A percentile compares a stretch with the other conserved stretches of the same genome.
Evolutionary conservation across 192 early-diverging fungal genomes (phyloP).

Genomic region (Phlyctochytrium arcticum): DNA sequence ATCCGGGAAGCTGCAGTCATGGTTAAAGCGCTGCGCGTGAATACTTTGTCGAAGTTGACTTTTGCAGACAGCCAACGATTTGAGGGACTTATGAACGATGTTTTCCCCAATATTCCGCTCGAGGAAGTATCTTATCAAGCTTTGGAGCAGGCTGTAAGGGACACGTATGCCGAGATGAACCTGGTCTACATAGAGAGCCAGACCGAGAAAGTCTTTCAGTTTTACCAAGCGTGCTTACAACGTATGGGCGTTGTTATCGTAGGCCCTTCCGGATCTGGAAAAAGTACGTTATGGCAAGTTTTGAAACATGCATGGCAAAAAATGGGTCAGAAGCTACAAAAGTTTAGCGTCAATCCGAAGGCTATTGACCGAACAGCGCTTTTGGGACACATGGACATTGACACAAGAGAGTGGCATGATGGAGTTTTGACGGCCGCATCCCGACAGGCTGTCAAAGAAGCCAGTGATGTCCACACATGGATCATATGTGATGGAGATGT

Average conservation of each 20-base stretch:
- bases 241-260: constrained; percentile 62
- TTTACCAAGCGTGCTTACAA: constrained; percentile 54
- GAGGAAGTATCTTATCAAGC: constrained; percentile 50
- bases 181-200: constrained; percentile 46
- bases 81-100: constrained; percentile 48
- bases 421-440: constrained; percentile 53
- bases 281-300: constrained; percentile 45
- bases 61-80: constrained; percentile 44
- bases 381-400: constrained; percentile 57
- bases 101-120: constrained; percentile 44
- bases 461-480: constrained; percentile 47
- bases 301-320: constrained; percentile 44
- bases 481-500: constrained; percentile 60
- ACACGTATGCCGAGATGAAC: constrained; percentile 45
- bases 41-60: constrained; percentile 55
- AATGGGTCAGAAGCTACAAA: constrained; percentile 39
- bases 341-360: constrained; percentile 51
- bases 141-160: constrained; percentile 35
- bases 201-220: constrained; percentile 51
- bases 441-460: constrained; percentile 52
- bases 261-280: constrained; percentile 55
- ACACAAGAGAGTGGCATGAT: constrained; percentile 59
- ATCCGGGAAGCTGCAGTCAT: constrained; percentile 38
- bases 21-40: constrained; percentile 53
- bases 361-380: constrained; percentile 48